phyloP scores from a whole-genome alignment of 306 rosid species.

The Lotus japonicus region DNA sequence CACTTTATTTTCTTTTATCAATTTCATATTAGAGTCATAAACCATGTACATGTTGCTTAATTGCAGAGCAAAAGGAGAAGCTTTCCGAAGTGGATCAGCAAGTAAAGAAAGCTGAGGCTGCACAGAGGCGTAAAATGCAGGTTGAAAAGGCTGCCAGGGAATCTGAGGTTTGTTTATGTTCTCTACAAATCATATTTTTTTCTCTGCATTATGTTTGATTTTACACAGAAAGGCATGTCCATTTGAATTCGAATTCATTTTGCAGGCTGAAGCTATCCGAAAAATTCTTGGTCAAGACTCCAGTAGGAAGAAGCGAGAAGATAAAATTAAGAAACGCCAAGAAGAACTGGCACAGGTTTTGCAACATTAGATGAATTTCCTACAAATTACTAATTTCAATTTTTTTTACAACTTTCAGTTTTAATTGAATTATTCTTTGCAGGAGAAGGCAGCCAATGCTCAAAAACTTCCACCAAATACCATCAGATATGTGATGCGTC shows the following conservation, averaged over 20 bases:
- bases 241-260: constrained; percentile 18
- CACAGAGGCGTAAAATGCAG: constrained; percentile 84
- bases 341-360: constrained; percentile 84
- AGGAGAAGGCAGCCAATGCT: constrained; percentile 90
- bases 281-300: constrained; percentile 99
- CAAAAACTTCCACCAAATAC: constrained; percentile 53
- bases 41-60: constrained; percentile 24
- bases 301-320: constrained; percentile 83
- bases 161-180: constrained; percentile 59
- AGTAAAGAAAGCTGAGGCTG: constrained; percentile 91
- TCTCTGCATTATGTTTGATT: not conserved
- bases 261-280: constrained; percentile 87
- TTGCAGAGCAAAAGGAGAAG: constrained; percentile 84
- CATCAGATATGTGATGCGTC: constrained; percentile 63
- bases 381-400: not conserved
- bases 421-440: constrained; percentile 14
- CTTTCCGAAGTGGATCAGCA: constrained; percentile 79
- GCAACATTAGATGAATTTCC: constrained; percentile 1
- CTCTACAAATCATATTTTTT: not conserved
- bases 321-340: constrained; percentile 85
- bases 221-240: not conserved
- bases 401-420: constrained; percentile 17
- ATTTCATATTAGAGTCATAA: constrained; percentile 13
- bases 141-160: constrained; percentile 91
- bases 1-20: not conserved